Base-by-base conservation (phyloP, 1,139 yeast species). In the Hanseniaspora uvarum region DNA sequence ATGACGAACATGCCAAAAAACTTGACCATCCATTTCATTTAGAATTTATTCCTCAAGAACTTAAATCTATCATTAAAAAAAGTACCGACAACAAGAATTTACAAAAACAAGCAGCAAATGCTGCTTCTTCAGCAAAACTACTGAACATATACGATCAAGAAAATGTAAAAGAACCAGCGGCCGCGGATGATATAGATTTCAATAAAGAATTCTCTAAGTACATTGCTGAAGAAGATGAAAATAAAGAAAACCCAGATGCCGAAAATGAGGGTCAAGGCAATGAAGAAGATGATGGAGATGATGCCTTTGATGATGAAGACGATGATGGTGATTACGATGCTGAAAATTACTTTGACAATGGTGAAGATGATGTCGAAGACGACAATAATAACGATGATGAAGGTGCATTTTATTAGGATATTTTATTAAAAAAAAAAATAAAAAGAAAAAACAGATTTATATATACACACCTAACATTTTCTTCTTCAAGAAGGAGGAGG, bases 311-410 rank as follows among this genome's bases (percentile, higher is more conserved):
- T 46, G 87, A 81, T 55, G 86, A 80, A 59, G 86, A 84, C 47
- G 94, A 84, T 57, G 92, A 78, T 56, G 87, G 81, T 62, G 86
- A 79, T 59, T 88, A 81, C 57, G 87, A 83, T 58, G 94, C 87
- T 47, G 95, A 86, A 64, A 79, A 78, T 60, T 79, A 80, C 62
- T 79, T 79, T 61, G 81, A 79, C 56, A 83, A 78, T 61, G 81
- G 81, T 57, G 78, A 74, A 53, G 76, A 72, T 54, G 78, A 77
- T 21, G 72, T 69, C 54, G 77, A 73, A 12, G 76, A 70, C 49
- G 80, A 73, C 26, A 81, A 76, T 55, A 81, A 72, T 46, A 78
- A 75, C 52, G 80, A 76, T 50, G 83, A 77, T 59, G 43, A 39
- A 39, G 43, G 18, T 23, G 89, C 89, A 23, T 89, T 87, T 2